Conservation (phyloP, 495 filamentous ascomycete genomes). For the Neurospora tetrasperma region DNA sequence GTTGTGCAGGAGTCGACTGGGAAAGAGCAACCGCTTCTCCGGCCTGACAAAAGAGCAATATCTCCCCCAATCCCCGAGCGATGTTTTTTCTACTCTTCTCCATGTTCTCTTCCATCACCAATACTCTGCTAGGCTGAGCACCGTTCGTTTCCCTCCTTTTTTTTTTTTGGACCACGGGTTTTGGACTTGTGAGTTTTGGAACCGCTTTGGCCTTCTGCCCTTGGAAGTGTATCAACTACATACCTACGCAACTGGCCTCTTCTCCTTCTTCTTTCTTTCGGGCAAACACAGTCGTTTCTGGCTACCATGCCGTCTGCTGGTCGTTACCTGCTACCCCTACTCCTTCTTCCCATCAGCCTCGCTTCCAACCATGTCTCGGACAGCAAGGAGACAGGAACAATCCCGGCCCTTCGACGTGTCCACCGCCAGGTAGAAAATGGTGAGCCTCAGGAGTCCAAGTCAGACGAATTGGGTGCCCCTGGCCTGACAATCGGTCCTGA, state of each 20-base stretch:
- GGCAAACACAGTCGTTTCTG: background rate
- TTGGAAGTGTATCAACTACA: conserved; percentile 11
- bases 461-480: conserved; percentile 4
- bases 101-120: background rate
- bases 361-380: background rate
- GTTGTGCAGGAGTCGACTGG: background rate
- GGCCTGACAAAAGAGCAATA: background rate
- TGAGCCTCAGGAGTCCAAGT: background rate
- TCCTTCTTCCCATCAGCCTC: conserved; percentile 1
- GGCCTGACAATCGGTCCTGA: conserved; percentile 4
- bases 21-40: background rate
- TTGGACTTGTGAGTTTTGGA: conserved; percentile 12
- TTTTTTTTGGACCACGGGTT: conserved; percentile 8
- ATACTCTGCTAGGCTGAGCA: background rate
- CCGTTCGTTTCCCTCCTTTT: background rate
- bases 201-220: conserved; percentile 11
- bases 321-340: conserved; percentile 4
- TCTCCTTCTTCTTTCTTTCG: background rate
- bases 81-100: background rate
- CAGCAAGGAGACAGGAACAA: background rate
- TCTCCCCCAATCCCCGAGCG: background rate
- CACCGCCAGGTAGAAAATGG: background rate
- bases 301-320: conserved; percentile 6
- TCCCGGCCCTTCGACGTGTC: background rate
- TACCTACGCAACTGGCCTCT: background rate